A percentile compares a stretch with the other conserved stretches of the same genome.
Evolutionary conservation across 129 eudicot species (phyloP).

Genomic region (Gnaphalium uliginosum): DNA sequence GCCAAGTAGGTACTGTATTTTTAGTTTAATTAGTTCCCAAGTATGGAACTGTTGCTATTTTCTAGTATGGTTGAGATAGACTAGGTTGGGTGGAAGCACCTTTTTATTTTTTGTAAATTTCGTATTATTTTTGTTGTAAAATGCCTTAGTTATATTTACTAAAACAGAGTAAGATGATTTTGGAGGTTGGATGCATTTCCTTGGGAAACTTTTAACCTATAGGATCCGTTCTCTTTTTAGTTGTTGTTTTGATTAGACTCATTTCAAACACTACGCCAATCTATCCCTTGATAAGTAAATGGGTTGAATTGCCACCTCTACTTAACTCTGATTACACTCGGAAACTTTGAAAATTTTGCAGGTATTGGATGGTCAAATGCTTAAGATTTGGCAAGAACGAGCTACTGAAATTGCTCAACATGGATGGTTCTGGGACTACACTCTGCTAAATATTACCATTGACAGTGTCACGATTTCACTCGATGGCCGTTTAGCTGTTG

Average conservation of each 20-base stretch:
- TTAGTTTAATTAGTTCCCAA: background rate
- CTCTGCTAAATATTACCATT: slow-evolving; percentile 53
- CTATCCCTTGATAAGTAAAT: slow-evolving; percentile 1
- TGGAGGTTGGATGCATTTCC: background rate
- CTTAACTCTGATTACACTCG: slow-evolving; percentile 5
- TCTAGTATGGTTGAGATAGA: background rate
- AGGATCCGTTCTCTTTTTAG: background rate
- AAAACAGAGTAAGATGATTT: background rate
- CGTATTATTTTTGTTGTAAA: background rate
- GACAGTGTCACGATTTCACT: slow-evolving; percentile 90
- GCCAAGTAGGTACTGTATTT: background rate
- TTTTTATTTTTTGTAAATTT: background rate
- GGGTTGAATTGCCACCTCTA: background rate
- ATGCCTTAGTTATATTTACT: background rate
- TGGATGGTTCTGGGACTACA: slow-evolving; percentile 92
- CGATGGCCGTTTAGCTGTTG: slow-evolving; percentile 83
- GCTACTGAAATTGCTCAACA: slow-evolving; percentile 67
- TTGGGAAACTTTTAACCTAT: background rate
- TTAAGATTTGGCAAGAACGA: slow-evolving; percentile 80
- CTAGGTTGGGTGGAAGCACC: background rate
- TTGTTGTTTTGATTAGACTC: background rate
- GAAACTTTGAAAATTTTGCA: slow-evolving; percentile 27
- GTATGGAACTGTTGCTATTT: no score
- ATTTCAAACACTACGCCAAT: background rate
- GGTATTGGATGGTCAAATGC: slow-evolving; percentile 98